A percentile compares a stretch with the other conserved stretches of the same genome.
These are phyloP conservation scores for Trichophyton mentagrophytes DNA, from an alignment of 2,329 filamentous ascomycete genomes.

Conservation along the genomic window DNA sequence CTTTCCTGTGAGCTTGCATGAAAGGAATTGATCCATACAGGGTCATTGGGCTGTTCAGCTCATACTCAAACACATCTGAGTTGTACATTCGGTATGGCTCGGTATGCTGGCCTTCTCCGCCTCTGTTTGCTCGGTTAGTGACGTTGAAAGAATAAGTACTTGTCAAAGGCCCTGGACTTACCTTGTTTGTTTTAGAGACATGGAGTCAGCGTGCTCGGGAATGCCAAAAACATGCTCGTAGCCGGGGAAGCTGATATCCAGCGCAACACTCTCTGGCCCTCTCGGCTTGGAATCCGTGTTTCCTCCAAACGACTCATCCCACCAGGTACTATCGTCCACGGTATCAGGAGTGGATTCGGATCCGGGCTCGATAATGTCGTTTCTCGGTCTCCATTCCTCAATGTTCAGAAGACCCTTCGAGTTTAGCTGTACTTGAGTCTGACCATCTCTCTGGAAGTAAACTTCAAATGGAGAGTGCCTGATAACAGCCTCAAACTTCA, in stretches of 20 bases:
- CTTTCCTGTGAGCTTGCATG: slow-evolving; percentile 92
- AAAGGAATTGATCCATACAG: slow-evolving; percentile 94
- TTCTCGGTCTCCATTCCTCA: slow-evolving; percentile 87
- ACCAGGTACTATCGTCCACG: slow-evolving; percentile 84
- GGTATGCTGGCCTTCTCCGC: slow-evolving; percentile 68
- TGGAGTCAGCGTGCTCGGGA: slow-evolving; percentile 76
- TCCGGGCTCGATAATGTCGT: slow-evolving; percentile 45
- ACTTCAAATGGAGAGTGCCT: slow-evolving; percentile 70
- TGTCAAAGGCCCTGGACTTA: slow-evolving; percentile 17
- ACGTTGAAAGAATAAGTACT: background rate
- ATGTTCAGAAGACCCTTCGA: slow-evolving; percentile 80
- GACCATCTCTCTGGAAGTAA: slow-evolving; percentile 73
- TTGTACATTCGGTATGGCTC: slow-evolving; percentile 96
- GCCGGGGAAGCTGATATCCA: slow-evolving; percentile 85
- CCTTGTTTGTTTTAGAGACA: slow-evolving; percentile 82
- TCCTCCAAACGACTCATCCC: slow-evolving; percentile 92
- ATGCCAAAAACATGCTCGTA: slow-evolving; percentile 92
- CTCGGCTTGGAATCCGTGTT: slow-evolving; percentile 93
- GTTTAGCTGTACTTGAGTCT: slow-evolving; percentile 76
- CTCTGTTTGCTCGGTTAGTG: slow-evolving; percentile 33
- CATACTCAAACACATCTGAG: slow-evolving; percentile 93
- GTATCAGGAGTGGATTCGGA: slow-evolving; percentile 25
- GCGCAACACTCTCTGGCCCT: slow-evolving; percentile 78
- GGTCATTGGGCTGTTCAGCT: slow-evolving; percentile 95
- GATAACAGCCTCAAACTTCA: slow-evolving; percentile 70